A percentile compares a stretch with the other conserved stretches of the same genome.
These are phyloP conservation scores for Mycena capillaripes DNA, from an alignment of 768 basidiomycete species.

Conservation along the genomic window DNA sequence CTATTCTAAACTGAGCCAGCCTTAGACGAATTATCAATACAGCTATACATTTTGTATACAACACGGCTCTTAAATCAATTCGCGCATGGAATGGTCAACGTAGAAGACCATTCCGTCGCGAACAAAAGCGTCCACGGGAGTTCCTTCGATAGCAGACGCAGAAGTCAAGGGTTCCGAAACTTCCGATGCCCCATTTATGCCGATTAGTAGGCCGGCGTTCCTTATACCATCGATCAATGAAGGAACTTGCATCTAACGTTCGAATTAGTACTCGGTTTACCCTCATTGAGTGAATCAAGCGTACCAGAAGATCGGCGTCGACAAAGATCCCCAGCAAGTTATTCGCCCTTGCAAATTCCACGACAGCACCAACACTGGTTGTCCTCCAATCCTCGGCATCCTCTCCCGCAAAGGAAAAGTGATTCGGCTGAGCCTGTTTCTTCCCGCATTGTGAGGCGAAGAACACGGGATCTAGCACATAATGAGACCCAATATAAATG, in stretches of 20 bases:
- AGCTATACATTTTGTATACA: neutral
- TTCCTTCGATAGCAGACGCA: constrained; percentile 57
- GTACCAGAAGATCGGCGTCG: constrained; percentile 88
- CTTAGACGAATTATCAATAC: neutral
- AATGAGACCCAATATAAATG: constrained; percentile 5
- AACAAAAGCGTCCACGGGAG: constrained; percentile 77
- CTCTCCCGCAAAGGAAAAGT: constrained; percentile 54
- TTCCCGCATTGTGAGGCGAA: constrained; percentile 92
- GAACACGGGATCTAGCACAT: constrained; percentile 88
- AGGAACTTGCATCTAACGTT: constrained; percentile 83
- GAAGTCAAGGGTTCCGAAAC: constrained; percentile 51
- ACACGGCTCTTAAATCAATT: constrained; percentile 48
- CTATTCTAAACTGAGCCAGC: too few species aligned
- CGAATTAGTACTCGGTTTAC: constrained; percentile 24
- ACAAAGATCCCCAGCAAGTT: constrained; percentile 94
- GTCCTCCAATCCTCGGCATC: constrained; percentile 64
- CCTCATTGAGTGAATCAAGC: constrained; percentile 40
- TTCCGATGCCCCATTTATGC: constrained; percentile 79
- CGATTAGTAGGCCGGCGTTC: constrained; percentile 89
- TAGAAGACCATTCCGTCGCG: constrained; percentile 76
- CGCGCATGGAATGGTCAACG: constrained; percentile 71
- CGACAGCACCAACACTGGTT: constrained; percentile 87
- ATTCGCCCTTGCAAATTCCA: constrained; percentile 93
- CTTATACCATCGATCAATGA: constrained; percentile 91
- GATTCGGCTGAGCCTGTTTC: constrained; percentile 52